phyloP scores from a whole-genome alignment of 345 rosid genomes.

The Brassica cretica region DNA sequence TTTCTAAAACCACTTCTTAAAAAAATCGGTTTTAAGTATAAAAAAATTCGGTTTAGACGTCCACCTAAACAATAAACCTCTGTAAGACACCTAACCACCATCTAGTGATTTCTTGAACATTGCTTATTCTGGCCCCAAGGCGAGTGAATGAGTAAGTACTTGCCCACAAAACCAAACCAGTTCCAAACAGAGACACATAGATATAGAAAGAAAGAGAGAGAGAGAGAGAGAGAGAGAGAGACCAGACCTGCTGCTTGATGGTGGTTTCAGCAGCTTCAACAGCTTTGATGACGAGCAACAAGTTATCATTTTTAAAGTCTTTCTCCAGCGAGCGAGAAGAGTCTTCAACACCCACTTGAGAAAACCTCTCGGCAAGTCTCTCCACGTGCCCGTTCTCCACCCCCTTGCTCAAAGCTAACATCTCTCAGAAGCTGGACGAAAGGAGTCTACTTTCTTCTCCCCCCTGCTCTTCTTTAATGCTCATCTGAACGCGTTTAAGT shows the following conservation, averaged over 20 bases:
- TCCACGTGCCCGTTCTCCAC: conserved; percentile 82
- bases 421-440: conserved; percentile 20
- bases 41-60: no score
- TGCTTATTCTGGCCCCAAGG: background rate
- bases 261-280: conserved; percentile 90
- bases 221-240: background rate
- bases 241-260: conserved; percentile 73
- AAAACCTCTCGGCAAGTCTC: conserved; percentile 52
- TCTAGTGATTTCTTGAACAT: no score
- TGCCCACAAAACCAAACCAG: background rate
- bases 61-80: no score
- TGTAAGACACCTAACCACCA: no score
- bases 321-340: conserved; percentile 20
- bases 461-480: background rate
- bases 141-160: background rate
- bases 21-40: no score
- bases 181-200: conserved; percentile 6
- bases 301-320: conserved; percentile 49
- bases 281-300: conserved; percentile 83
- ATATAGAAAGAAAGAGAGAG: background rate
- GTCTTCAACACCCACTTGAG: conserved; percentile 48
- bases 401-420: conserved; percentile 19
- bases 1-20: no score
- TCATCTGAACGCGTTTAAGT: conserved; percentile 11
- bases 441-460: conserved; percentile 17